Evolutionary conservation across 2,329 filamentous ascomycete genomes (phyloP).

Genomic region (Acrocalymma vagum): DNA sequence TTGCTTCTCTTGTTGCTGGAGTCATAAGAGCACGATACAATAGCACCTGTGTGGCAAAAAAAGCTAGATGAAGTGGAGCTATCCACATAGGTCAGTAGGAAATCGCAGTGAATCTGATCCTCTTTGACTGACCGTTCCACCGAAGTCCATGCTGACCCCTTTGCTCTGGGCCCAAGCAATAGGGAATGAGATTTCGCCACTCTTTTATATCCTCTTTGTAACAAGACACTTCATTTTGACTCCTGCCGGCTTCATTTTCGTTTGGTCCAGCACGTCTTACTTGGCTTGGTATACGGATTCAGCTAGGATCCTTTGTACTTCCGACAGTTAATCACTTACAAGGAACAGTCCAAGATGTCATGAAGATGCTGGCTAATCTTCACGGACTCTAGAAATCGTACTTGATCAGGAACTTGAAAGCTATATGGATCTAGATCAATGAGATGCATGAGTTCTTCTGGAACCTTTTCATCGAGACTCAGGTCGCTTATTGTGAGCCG

Average conservation of each 20-base stretch:
- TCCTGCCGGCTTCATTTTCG: no score
- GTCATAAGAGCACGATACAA: not conserved
- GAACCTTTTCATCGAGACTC: not conserved
- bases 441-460: no score
- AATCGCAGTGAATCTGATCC: not conserved
- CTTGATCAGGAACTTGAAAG: not conserved
- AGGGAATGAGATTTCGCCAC: not conserved
- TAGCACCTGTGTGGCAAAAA: not conserved
- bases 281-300: no score
- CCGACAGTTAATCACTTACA: not conserved
- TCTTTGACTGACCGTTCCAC: not conserved
- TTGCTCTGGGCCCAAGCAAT: no score
- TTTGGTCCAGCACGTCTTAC: no score
- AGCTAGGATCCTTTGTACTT: no score
- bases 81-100: no score
- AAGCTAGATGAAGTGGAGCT: not conserved
- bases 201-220: slow-evolving; percentile 1
- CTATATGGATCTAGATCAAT: no score
- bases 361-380: not conserved
- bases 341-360: not conserved
- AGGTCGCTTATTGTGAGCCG: not conserved
- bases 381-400: not conserved
- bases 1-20: not conserved
- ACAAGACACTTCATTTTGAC: no score
- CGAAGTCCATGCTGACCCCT: no score